These are phyloP conservation scores for Candida tetrigidarum DNA, from an alignment of 1,139 yeast species.

Conservation along the genomic window DNA sequence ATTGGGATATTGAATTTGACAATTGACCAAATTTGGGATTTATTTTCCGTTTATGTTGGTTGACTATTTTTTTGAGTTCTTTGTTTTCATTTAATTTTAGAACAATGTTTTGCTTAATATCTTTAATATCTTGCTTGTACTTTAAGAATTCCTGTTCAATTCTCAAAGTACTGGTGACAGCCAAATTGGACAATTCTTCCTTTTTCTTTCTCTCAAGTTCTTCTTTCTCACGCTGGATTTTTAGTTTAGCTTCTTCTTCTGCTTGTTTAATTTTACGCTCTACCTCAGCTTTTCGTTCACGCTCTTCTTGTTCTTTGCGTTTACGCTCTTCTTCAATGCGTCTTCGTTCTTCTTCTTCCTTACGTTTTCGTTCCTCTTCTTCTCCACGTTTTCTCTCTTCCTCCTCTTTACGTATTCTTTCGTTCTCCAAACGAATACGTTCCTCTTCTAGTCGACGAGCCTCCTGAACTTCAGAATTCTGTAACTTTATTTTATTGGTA, in stretches of 20 bases:
- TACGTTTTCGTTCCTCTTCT: constrained; percentile 16
- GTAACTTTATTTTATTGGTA: constrained; percentile 17
- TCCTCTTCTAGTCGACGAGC: constrained; percentile 23
- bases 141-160: constrained; percentile 53
- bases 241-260: constrained; percentile 15
- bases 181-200: constrained; percentile 20
- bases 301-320: constrained; percentile 18
- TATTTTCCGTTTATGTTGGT: constrained; percentile 63
- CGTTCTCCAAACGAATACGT: constrained; percentile 20
- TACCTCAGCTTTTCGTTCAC: constrained; percentile 15
- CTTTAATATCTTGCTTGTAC: constrained; percentile 58
- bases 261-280: constrained; percentile 20
- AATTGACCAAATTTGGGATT: constrained; percentile 93
- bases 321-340: constrained; percentile 19
- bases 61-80: constrained; percentile 46
- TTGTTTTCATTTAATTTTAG: constrained; percentile 47
- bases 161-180: constrained; percentile 36
- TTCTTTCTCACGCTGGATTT: constrained; percentile 17
- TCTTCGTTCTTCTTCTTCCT: constrained; percentile 14
- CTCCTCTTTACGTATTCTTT: constrained; percentile 9
- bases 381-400: constrained; percentile 15
- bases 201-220: constrained; percentile 18
- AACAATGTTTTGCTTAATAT: constrained; percentile 63
- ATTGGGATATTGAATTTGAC: constrained; percentile 69
- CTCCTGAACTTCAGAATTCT: constrained; percentile 22